These are phyloP conservation scores for Colletotrichum scovillei DNA, from an alignment of 2,329 filamentous ascomycete genomes.

Conservation along the genomic window DNA sequence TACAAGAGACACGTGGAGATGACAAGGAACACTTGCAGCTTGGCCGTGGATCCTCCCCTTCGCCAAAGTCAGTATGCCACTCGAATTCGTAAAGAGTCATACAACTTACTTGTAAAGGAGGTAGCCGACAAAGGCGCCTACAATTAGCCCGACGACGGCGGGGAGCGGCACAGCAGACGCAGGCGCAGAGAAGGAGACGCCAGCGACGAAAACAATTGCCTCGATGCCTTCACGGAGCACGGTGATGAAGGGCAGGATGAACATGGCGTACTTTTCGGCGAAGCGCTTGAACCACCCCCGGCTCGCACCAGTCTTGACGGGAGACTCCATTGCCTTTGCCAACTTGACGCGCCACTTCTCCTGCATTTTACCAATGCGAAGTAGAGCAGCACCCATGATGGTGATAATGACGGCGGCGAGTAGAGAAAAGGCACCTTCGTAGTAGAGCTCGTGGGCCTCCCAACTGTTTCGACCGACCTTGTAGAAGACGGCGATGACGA, in stretches of 20 bases:
- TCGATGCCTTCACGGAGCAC: slow-evolving; percentile 90
- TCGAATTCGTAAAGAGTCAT: neutral
- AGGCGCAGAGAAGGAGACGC: slow-evolving; percentile 81
- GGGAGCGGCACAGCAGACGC: slow-evolving; percentile 82
- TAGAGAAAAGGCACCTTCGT: slow-evolving; percentile 83
- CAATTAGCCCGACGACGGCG: slow-evolving; percentile 76
- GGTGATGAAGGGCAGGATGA: slow-evolving; percentile 86
- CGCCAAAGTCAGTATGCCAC: slow-evolving; percentile 6
- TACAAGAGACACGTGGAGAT: slow-evolving; percentile 86
- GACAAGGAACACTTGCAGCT: slow-evolving; percentile 80
- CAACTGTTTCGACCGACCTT: slow-evolving; percentile 74
- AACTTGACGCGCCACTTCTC: slow-evolving; percentile 91
- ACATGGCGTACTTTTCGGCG: slow-evolving; percentile 86
- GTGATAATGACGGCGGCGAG: slow-evolving; percentile 84
- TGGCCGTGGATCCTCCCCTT: slow-evolving; percentile 56
- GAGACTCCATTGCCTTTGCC: slow-evolving; percentile 71
- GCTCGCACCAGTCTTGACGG: slow-evolving; percentile 56
- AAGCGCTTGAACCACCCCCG: slow-evolving; percentile 67
- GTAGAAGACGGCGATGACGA: slow-evolving; percentile 78
- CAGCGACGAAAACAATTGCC: slow-evolving; percentile 86
- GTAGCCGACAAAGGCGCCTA: slow-evolving; percentile 76
- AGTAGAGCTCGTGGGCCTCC: slow-evolving; percentile 77
- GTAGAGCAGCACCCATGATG: slow-evolving; percentile 81
- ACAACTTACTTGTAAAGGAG: slow-evolving; percentile 78
- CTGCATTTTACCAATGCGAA: slow-evolving; percentile 85